Conservation (phyloP, 2,329 filamentous ascomycete species). For the Alternaria arborescens region DNA sequence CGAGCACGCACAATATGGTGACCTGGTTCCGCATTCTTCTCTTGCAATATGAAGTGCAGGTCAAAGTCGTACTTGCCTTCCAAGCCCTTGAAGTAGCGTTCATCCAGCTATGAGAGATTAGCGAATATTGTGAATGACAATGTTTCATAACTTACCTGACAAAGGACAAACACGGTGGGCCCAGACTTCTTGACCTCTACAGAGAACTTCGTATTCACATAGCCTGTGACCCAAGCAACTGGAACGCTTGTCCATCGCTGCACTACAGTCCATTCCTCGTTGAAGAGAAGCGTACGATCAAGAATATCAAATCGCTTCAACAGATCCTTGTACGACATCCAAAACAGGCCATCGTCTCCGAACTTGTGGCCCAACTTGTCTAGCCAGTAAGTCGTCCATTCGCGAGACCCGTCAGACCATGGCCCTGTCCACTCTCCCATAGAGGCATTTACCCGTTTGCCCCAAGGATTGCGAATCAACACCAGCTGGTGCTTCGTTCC, state of each 20-base stretch:
- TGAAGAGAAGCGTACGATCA: conserved; percentile 68
- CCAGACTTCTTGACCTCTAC: conserved; percentile 62
- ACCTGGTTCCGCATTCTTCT: conserved; percentile 56
- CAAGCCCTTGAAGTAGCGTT: conserved; percentile 66
- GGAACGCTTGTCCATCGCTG: conserved; percentile 67
- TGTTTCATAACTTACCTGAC: conserved; percentile 54
- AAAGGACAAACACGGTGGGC: conserved; percentile 66
- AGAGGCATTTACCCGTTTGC: conserved; percentile 59
- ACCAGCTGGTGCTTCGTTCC: conserved; percentile 61
- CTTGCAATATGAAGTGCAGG: conserved; percentile 66
- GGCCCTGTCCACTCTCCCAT: conserved; percentile 19
- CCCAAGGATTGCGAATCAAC: conserved; percentile 79
- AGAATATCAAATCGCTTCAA: conserved; percentile 65
- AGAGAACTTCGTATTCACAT: conserved; percentile 67
- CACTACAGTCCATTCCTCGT: conserved; percentile 65
- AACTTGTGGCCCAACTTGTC: conserved; percentile 75
- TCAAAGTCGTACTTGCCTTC: conserved; percentile 65
- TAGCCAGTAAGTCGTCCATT: conserved; percentile 85
- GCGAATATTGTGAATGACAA: conserved; percentile 44
- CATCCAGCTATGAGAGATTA: conserved; percentile 61
- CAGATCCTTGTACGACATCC: conserved; percentile 68
- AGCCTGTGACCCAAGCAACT: conserved; percentile 68
- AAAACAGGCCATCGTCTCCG: conserved; percentile 75
- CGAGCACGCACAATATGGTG: conserved; percentile 64
- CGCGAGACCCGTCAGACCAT: conserved; percentile 72